A percentile compares a stretch with the other conserved stretches of the same genome.
Conservation (phyloP, 257 asterid species). For the Solanum stenotomum region DNA sequence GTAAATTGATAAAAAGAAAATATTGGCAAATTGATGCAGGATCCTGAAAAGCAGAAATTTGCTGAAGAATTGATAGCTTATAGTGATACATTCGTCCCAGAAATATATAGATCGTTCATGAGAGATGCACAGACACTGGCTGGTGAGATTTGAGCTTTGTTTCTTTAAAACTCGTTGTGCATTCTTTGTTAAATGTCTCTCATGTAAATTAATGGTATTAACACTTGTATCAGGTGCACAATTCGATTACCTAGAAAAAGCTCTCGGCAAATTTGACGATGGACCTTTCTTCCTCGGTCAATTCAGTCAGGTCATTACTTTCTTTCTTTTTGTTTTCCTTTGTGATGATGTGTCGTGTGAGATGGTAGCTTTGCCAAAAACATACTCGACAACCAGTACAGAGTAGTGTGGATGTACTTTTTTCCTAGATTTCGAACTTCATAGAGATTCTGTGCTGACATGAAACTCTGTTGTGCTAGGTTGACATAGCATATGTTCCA, state of each 20-base stretch:
- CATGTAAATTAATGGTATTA: not conserved
- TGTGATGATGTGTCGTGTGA: not conserved
- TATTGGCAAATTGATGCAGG: conserved; percentile 18
- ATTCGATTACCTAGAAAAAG: conserved; percentile 49
- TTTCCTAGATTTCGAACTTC: not conserved
- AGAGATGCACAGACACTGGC: conserved; percentile 35
- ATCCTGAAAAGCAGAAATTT: conserved; percentile 34
- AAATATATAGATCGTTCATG: conserved; percentile 21
- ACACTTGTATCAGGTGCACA: not conserved
- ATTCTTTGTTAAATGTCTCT: not conserved
- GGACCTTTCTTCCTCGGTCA: conserved; percentile 67
- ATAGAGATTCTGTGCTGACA: not conserved
- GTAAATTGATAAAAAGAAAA: not conserved
- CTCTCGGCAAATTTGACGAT: conserved; percentile 38
- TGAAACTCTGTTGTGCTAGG: conserved; percentile 18
- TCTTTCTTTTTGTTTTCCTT: not conserved
- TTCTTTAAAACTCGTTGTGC: not conserved
- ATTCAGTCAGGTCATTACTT: conserved; percentile 27
- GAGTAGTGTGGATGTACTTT: not conserved
- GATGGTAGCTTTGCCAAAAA: not conserved
- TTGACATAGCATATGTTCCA: conserved; percentile 50
- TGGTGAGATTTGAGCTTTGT: conserved; percentile 8
- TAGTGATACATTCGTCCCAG: conserved; percentile 27
- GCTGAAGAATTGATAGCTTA: conserved; percentile 50
- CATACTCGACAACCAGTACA: not conserved